Evolutionary conservation across 805 yeast genomes (phyloP).

Genomic region (Barnettozyma pratensis): DNA sequence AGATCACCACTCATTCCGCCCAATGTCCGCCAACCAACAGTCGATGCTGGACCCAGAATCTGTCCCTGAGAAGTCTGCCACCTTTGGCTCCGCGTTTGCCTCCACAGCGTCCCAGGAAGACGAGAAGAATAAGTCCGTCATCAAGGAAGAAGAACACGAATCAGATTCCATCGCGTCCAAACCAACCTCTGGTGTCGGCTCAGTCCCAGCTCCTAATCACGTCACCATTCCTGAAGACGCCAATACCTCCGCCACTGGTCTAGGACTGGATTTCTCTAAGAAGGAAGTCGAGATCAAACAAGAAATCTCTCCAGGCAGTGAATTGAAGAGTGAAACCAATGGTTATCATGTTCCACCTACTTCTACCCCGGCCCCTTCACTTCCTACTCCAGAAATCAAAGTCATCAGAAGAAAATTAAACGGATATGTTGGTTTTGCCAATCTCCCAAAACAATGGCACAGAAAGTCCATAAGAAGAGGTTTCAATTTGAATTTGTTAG

Average conservation of each 20-base stretch:
- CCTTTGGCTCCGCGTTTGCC: constrained; percentile 3
- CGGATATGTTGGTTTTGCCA: constrained; percentile 95
- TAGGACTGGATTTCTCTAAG: constrained; percentile 7
- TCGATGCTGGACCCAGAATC: constrained; percentile 13
- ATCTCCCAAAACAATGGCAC: constrained; percentile 98
- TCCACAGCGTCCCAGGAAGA: not conserved
- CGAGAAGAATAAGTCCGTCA: not conserved
- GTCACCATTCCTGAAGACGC: not conserved
- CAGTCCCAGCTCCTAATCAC: no score
- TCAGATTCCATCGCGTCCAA: not conserved
- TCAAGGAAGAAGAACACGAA: not conserved
- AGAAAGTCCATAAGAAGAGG: constrained; percentile 88
- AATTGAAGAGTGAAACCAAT: constrained; percentile 1
- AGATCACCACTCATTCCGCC: not conserved
- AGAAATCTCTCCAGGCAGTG: constrained; percentile 1
- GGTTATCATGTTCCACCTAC: not conserved
- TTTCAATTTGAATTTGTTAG: constrained; percentile 81
- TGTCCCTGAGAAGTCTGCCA: not conserved
- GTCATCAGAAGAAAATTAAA: constrained; percentile 78
- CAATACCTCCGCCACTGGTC: constrained; percentile 4
- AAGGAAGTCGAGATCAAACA: constrained; percentile 1
- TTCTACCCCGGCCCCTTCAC: not conserved
- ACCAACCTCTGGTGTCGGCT: not conserved
- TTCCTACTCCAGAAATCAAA: constrained; percentile 41
- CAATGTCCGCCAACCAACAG: constrained; percentile 4